A percentile compares a stretch with the other conserved stretches of the same genome.
phyloP scores from a whole-genome alignment of 2,329 filamentous ascomycete genomes.

The Xylariaceae sp. region DNA sequence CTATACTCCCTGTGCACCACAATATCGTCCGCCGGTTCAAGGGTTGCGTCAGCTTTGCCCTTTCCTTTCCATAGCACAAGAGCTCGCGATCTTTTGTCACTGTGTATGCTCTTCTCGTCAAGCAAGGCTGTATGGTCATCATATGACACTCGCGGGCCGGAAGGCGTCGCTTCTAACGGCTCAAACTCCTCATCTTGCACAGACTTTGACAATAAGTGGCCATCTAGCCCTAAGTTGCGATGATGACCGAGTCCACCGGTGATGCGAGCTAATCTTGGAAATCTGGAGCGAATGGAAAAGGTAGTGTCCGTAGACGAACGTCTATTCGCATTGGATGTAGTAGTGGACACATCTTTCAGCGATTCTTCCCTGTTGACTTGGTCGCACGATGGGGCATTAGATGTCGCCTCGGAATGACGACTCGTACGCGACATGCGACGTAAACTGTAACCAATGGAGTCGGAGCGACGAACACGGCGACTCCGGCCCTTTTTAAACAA shows the following conservation, averaged over 20 bases:
- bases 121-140: constrained; percentile 18
- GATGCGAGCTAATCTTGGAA: constrained; percentile 19
- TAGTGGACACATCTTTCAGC: not conserved
- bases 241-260: constrained; percentile 14
- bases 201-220: constrained; percentile 19
- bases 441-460: constrained; percentile 23
- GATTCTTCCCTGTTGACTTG: not conserved
- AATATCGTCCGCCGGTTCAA: not conserved
- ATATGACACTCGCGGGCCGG: constrained; percentile 3
- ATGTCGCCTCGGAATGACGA: constrained; percentile 15
- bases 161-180: constrained; percentile 1
- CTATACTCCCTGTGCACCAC: not conserved
- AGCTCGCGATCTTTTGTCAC: constrained; percentile 18
- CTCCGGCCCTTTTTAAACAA: not conserved
- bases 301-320: constrained; percentile 4
- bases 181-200: constrained; percentile 8
- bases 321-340: constrained; percentile 1
- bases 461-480: constrained; percentile 13
- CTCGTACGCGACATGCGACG: constrained; percentile 18
- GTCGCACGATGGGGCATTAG: constrained; percentile 1
- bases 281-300: constrained; percentile 11
- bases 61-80: constrained; percentile 20
- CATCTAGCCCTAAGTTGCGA: constrained; percentile 26
- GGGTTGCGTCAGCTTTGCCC: constrained; percentile 4
- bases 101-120: constrained; percentile 22